phyloP scores from a whole-genome alignment of 805 yeast species.

The Zygosaccharomyces gambellarensis region DNA sequence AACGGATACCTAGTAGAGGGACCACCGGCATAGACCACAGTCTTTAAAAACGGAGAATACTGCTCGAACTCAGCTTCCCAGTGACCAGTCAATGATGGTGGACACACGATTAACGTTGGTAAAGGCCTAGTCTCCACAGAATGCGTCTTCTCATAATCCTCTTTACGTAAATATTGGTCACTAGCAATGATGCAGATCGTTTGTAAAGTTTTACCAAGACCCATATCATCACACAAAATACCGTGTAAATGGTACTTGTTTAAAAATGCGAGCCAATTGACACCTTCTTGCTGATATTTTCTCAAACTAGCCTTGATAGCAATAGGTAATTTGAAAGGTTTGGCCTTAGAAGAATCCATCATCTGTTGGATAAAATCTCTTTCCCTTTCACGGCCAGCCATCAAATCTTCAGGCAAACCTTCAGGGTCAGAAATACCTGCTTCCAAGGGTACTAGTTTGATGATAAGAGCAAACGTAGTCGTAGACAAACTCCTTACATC shows the following conservation, averaged over 20 bases:
- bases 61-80: conserved; percentile 95
- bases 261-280: conserved; percentile 93
- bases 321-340: conserved; percentile 84
- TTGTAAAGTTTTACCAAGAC: conserved; percentile 93
- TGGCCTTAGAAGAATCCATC: conserved; percentile 93
- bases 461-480: conserved; percentile 92
- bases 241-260: conserved; percentile 96
- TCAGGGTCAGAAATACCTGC: conserved; percentile 96
- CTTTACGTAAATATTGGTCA: conserved; percentile 82
- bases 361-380: conserved; percentile 92
- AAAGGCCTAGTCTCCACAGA: conserved; percentile 64
- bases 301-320: conserved; percentile 88
- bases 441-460: conserved; percentile 92
- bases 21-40: conserved; percentile 88
- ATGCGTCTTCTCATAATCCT: conserved; percentile 54
- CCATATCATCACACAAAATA: conserved; percentile 98
- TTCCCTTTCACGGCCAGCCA: conserved; percentile 88
- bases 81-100: conserved; percentile 96
- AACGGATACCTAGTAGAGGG: conserved; percentile 65
- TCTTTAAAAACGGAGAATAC: conserved; percentile 81
- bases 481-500: conserved; percentile 90
- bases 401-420: conserved; percentile 77
- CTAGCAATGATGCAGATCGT: conserved; percentile 96
- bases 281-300: conserved; percentile 96
- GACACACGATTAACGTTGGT: conserved; percentile 87